Evolutionary conservation across 2,329 filamentous ascomycete species (phyloP).

Genomic region (Ophiostoma piceae): DNA sequence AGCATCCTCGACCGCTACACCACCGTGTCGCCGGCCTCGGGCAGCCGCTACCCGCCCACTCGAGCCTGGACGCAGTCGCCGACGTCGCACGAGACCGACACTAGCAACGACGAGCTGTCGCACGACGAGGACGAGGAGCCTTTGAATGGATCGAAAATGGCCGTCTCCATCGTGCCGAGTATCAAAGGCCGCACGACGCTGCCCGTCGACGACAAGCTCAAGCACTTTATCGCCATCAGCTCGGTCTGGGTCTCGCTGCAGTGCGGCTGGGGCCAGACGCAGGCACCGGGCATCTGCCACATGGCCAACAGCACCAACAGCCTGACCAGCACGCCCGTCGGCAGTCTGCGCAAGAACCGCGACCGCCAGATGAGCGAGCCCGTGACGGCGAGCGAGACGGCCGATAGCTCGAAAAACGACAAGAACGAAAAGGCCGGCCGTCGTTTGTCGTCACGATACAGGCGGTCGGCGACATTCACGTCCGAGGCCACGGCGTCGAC

Average conservation of each 20-base stretch:
- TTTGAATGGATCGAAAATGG: not conserved
- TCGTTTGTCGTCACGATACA: slow-evolving; percentile 20
- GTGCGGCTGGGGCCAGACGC: slow-evolving; percentile 35
- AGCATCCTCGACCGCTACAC: slow-evolving; percentile 66
- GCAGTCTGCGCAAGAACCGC: slow-evolving; percentile 4
- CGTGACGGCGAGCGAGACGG: not conserved
- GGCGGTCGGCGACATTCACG: slow-evolving; percentile 18
- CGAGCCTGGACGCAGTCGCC: slow-evolving; percentile 31
- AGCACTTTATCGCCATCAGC: slow-evolving; percentile 47
- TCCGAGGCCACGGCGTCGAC: slow-evolving; percentile 12
- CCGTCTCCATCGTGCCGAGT: slow-evolving; percentile 19
- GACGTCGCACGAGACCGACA: slow-evolving; percentile 29
- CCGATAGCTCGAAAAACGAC: not conserved
- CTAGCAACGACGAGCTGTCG: slow-evolving; percentile 24
- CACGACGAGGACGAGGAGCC: slow-evolving; percentile 14
- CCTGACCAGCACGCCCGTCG: not conserved
- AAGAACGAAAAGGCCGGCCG: slow-evolving; percentile 16
- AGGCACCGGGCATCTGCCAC: not conserved
- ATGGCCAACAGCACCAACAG: not conserved
- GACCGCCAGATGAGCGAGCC: slow-evolving; percentile 16
- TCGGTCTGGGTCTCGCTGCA: slow-evolving; percentile 49
- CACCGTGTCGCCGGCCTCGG: slow-evolving; percentile 45
- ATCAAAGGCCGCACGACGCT: slow-evolving; percentile 34
- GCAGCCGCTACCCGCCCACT: slow-evolving; percentile 45
- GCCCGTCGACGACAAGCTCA: slow-evolving; percentile 42